Evolutionary conservation across 176 grass and related monocot species (phyloP), one percentile per base, ranked within the genome.

Genomic region (sorghum (Sorghum bicolor)): DNA sequence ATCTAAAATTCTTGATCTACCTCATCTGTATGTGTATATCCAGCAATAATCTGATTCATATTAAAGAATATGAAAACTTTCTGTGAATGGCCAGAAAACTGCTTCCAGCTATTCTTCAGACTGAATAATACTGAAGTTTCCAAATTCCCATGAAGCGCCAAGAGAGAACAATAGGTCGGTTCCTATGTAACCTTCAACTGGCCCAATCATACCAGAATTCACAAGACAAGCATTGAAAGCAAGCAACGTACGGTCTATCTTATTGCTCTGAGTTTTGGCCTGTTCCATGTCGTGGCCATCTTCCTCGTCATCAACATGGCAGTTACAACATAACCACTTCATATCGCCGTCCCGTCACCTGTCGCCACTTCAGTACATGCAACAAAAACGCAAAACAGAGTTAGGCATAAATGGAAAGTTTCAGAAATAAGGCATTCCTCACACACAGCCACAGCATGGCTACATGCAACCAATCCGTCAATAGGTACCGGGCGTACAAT

Each of bases 311-410:
- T 79, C 61, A 3, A 63, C 50, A 9, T 31, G 50, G 52, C 75
- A 53, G 48, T 83, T 84, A 79, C 89, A 90, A 69, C 89, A 90
- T 10, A 87, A 75, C 89, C 89, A 90, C 47, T 34, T 73, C 89
- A 90, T 90, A 39, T 50, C 20, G 67, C 7, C 47, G 74, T 11
- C 75, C 77, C 37, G 67, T 74, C 80, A 45, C 25, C 30, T 0
- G 8, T 19, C 29, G 64, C 75, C 76, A 39, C 89, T 90, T 84
- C 69, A 80, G 66, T 33, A 36, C 75, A 79, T 80, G 89, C 25
- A 83, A 26, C 60, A 83, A 26, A 85, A 65, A 2, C 47, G 77
- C 19, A 87, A 25, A 52, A 86, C 38, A 41, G 13, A 41, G 31
- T 90, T 41, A 84, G 75, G 10, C 61, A 68, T 38, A 74, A 14